Evolutionary conservation across 768 basidiomycete genomes (phyloP), one percentile per base, ranked within the genome.

Genomic region (Rhodotorula babjevae): DNA sequence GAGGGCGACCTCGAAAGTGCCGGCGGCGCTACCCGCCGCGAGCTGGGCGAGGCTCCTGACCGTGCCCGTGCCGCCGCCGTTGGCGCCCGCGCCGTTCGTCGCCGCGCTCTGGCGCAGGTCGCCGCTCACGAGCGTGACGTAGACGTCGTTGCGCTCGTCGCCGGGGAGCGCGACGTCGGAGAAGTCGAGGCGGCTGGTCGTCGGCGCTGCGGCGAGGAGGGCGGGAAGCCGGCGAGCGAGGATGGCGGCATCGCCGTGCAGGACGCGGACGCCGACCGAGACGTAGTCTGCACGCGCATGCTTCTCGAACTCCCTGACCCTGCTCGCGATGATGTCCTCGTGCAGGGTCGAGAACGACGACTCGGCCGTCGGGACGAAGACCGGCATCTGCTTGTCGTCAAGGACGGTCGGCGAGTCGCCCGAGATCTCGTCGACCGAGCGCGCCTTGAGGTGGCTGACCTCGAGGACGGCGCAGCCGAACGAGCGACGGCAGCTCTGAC

Each of bases 391-490:
- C 78, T 91, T 85, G 80, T 97, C 94, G 68, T 85, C 85, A 29
- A 87, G 84, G 3, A 87, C 82, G 11, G 87, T 86, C 3, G 87
- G 84, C 71, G 91, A 89, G 23, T 82, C 77, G 62, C 91, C 0
- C 7, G 47, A 84, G 4, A 86, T 83, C 83, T 87, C 78, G 86
- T 87, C 75, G 82, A 85, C 40, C n/a, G 23, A 18, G 33, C 52
- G 40, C 50, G 68, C 66, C 63, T 71, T 69, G 65, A 93, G 81
- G 77, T 91, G 90, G 0, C 87, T 87, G 52, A 98, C 82, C 77
- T 96, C 92, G 65, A 97, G 82, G 18, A 96, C 89, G 5, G 95
- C 95, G 79, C 93, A 96, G n/a, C 93, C 95, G 79, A 98, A 93
- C 0, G 95, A 95, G 63, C 95, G 84, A 50, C 95, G 86, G 78